phyloP scores from a whole-genome alignment of 805 yeast genomes.

The Cephaloascus fragrans region DNA sequence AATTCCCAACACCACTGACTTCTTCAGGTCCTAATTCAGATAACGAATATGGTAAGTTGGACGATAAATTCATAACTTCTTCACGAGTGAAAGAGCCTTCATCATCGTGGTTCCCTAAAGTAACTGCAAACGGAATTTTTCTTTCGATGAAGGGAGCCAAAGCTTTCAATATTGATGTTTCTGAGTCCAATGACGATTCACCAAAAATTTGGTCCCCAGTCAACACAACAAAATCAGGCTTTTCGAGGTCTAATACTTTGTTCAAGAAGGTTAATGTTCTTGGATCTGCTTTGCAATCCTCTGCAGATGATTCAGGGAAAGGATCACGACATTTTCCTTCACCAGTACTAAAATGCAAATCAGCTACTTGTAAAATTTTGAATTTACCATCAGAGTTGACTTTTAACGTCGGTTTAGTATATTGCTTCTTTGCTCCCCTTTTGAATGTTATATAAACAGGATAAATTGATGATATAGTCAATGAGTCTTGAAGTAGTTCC shows the following conservation, averaged over 20 bases:
- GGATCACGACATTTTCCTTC: slow-evolving; percentile 74
- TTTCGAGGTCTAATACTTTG: slow-evolving; percentile 57
- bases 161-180: slow-evolving; percentile 72
- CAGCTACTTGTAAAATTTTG: slow-evolving; percentile 85
- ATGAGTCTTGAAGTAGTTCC: slow-evolving; percentile 25
- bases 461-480: slow-evolving; percentile 3
- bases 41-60: slow-evolving; percentile 58
- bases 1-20: slow-evolving; percentile 81
- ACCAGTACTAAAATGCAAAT: slow-evolving; percentile 83
- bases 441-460: slow-evolving; percentile 23
- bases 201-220: slow-evolving; percentile 94
- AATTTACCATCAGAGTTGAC: slow-evolving; percentile 38
- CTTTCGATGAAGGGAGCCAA: slow-evolving; percentile 57
- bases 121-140: slow-evolving; percentile 74
- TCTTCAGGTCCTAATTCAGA: slow-evolving; percentile 54
- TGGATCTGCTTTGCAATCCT: slow-evolving; percentile 69
- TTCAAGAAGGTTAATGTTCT: slow-evolving; percentile 56
- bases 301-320: slow-evolving; percentile 36
- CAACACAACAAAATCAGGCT: slow-evolving; percentile 77
- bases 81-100: slow-evolving; percentile 62
- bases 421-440: slow-evolving; percentile 22
- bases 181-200: slow-evolving; percentile 66
- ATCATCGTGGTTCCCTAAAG: slow-evolving; percentile 92
- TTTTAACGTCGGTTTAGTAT: slow-evolving; percentile 20
- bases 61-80: slow-evolving; percentile 48